A percentile compares a stretch with the other conserved stretches of the same genome.
Conservation (phyloP, 768 basidiomycete genomes). For the Mycena kentingensis region DNA sequence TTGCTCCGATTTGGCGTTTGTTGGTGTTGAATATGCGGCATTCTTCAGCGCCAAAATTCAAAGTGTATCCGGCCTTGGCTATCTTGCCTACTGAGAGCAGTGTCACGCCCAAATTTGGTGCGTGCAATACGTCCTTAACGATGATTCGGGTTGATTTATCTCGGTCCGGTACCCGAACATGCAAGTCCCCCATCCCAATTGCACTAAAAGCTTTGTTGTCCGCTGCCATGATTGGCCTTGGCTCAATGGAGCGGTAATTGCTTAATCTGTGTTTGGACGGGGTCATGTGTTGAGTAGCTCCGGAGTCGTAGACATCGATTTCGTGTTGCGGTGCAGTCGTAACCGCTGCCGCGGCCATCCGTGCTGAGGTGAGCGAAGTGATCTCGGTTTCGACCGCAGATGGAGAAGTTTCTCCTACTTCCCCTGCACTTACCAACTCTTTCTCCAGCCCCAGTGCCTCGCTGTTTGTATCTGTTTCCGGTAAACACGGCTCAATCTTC, state of each 20-base stretch:
- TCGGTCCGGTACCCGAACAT: slow-evolving; percentile 27
- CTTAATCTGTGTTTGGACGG: slow-evolving; percentile 33
- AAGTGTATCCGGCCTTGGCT: slow-evolving; percentile 26
- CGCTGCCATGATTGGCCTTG: slow-evolving; percentile 33
- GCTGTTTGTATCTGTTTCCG: no score
- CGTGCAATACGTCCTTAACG: slow-evolving; percentile 33
- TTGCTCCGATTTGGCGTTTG: slow-evolving; percentile 2
- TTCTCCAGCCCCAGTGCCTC: background rate
- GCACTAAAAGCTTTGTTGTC: slow-evolving; percentile 32
- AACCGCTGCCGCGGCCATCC: background rate
- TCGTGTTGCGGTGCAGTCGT: slow-evolving; percentile 2
- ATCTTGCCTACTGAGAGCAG: slow-evolving; percentile 34
- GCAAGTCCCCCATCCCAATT: slow-evolving; percentile 32
- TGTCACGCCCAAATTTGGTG: slow-evolving; percentile 32
- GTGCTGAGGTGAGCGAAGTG: no score
- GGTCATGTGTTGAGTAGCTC: slow-evolving; percentile 39
- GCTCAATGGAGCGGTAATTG: slow-evolving; percentile 29
- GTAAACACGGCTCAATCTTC: no score
- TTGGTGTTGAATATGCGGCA: slow-evolving; percentile 24
- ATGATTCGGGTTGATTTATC: slow-evolving; percentile 19
- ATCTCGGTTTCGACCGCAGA: no score
- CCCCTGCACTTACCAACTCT: background rate
- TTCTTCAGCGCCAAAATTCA: slow-evolving; percentile 24
- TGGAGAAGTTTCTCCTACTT: background rate
- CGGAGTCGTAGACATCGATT: slow-evolving; percentile 39